Percentiles rank a stretch among this genome's conserved stretches.
Conservation (phyloP, 208 protist species). For the Leishmania guyanensis region DNA sequence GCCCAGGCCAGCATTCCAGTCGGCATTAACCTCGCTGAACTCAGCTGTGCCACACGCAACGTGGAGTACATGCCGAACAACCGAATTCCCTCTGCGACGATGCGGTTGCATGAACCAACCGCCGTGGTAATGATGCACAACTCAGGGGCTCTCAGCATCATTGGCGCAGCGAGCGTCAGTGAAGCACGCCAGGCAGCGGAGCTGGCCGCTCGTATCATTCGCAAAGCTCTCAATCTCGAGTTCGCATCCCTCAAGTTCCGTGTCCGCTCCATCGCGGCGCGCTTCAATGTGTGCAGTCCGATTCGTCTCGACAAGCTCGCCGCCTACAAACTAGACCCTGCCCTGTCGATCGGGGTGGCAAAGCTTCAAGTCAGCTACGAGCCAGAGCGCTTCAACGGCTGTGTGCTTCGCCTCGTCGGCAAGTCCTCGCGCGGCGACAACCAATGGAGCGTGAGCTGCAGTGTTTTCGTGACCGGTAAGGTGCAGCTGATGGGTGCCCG, state of each 20-base stretch:
- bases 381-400: slow-evolving; percentile 86
- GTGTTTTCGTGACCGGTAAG: slow-evolving; percentile 87
- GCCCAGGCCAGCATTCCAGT: slow-evolving; percentile 73
- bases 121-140: slow-evolving; percentile 78
- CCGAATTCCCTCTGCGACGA: slow-evolving; percentile 65
- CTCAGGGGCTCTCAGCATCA: slow-evolving; percentile 77
- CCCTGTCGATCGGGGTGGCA: slow-evolving; percentile 39
- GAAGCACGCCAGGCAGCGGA: slow-evolving; percentile 84
- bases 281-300: slow-evolving; percentile 84
- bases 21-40: slow-evolving; percentile 74
- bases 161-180: slow-evolving; percentile 74
- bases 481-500: slow-evolving; percentile 80
- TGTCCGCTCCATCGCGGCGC: slow-evolving; percentile 79
- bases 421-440: slow-evolving; percentile 49
- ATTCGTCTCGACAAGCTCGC: slow-evolving; percentile 78
- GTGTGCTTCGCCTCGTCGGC: slow-evolving; percentile 65
- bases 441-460: slow-evolving; percentile 72
- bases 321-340: slow-evolving; percentile 37
- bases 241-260: slow-evolving; percentile 80
- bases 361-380: slow-evolving; percentile 77
- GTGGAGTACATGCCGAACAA: slow-evolving; percentile 84
- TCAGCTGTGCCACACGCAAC: slow-evolving; percentile 86
- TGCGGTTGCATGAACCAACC: slow-evolving; percentile 82
- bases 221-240: slow-evolving; percentile 70
- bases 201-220: slow-evolving; percentile 85